These are phyloP conservation scores for Pistacia integerrima DNA, from an alignment of 345 rosid genomes.

Conservation along the genomic window DNA sequence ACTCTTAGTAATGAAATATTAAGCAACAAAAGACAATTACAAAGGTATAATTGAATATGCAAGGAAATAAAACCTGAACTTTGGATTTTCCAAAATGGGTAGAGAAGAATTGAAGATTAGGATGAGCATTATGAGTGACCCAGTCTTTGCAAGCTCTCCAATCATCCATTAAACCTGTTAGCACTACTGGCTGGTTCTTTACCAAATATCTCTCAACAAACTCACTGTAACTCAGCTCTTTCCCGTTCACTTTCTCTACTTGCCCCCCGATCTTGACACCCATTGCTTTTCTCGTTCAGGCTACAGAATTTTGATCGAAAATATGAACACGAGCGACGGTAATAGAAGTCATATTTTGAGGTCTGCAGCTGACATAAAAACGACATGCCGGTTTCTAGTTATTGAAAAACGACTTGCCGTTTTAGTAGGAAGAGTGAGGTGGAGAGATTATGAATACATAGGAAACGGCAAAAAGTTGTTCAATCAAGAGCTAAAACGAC, in stretches of 20 bases:
- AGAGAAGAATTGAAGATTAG: slow-evolving; percentile 63
- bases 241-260: slow-evolving; percentile 68
- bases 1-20: not conserved
- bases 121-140: slow-evolving; percentile 56
- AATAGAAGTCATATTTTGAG: too few relatives aligned
- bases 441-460: too few relatives aligned
- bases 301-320: not conserved
- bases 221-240: slow-evolving; percentile 56
- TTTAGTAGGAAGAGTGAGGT: too few relatives aligned
- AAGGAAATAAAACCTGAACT: slow-evolving; percentile 62
- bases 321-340: not conserved
- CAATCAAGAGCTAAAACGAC: too few relatives aligned
- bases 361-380: not conserved
- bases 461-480: too few relatives aligned
- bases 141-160: slow-evolving; percentile 87
- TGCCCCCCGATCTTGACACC: slow-evolving; percentile 60
- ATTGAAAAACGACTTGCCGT: too few relatives aligned
- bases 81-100: slow-evolving; percentile 71
- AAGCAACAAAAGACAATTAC: not conserved
- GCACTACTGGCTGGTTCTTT: slow-evolving; percentile 71
- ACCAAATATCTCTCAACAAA: slow-evolving; percentile 68
- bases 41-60: not conserved
- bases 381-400: not conserved
- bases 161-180: slow-evolving; percentile 73
- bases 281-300: slow-evolving; percentile 17